phyloP scores from a whole-genome alignment of 1,284 basidiomycete genomes.

The Chalciporus piperatoides region DNA sequence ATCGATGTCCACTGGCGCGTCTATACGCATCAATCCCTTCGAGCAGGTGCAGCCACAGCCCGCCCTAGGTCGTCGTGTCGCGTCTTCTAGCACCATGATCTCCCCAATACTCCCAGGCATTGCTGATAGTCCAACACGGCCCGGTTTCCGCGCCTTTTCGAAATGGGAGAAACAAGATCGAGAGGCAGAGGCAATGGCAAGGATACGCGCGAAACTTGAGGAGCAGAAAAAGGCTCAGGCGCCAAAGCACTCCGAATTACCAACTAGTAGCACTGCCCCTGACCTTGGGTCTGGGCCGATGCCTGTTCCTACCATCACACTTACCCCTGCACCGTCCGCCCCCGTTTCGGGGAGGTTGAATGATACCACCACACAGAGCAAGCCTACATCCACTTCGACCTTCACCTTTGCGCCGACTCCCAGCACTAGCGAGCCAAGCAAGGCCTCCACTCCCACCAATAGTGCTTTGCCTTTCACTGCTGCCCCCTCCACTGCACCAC shows the following conservation, averaged over 20 bases:
- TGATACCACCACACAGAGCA: conserved; percentile 11
- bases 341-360: conserved; percentile 8
- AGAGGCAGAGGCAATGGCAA: conserved; percentile 72
- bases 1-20: conserved; percentile 42
- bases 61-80: conserved; percentile 37
- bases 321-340: conserved; percentile 27
- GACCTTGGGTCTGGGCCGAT: conserved; percentile 21
- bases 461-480: conserved; percentile 13
- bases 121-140: conserved; percentile 51
- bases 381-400: conserved; percentile 11
- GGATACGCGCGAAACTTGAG: conserved; percentile 50
- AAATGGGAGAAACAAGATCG: conserved; percentile 82
- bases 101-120: conserved; percentile 34
- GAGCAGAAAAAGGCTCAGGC: conserved; percentile 37
- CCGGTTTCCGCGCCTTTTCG: conserved; percentile 51
- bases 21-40: conserved; percentile 39
- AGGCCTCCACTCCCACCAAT: conserved; percentile 11
- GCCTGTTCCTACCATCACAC: conserved; percentile 27
- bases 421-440: conserved; percentile 7
- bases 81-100: conserved; percentile 30
- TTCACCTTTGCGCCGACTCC: conserved; percentile 15
- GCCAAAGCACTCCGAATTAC: conserved; percentile 11
- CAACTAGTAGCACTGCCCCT: conserved; percentile 26
- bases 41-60: conserved; percentile 30
- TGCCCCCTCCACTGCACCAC: conserved; percentile 6